Evolutionary conservation across 1,139 yeast genomes (phyloP).

Genomic region (Diutina neorugosa): DNA sequence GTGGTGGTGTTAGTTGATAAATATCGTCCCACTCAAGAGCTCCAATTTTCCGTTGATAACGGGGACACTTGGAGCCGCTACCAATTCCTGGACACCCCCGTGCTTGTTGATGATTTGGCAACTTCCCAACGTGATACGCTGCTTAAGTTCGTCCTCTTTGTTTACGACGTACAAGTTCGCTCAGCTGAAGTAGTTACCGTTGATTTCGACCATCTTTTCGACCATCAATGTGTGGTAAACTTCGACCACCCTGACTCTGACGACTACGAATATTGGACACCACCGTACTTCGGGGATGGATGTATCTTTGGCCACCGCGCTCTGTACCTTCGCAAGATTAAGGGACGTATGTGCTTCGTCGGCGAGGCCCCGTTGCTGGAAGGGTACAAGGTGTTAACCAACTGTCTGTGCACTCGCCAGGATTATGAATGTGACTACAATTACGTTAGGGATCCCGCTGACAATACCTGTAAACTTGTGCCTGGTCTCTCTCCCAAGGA

Average conservation of each 20-base stretch:
- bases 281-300: constrained; percentile 54
- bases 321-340: constrained; percentile 59
- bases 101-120: constrained; percentile 58
- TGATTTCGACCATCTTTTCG: constrained; percentile 58
- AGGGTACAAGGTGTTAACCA: constrained; percentile 45
- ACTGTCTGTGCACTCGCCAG: constrained; percentile 75
- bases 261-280: constrained; percentile 81
- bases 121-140: constrained; percentile 90
- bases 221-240: constrained; percentile 61
- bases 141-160: constrained; percentile 51
- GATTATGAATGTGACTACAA: constrained; percentile 95
- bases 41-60: constrained; percentile 64
- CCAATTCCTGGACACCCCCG: constrained; percentile 45
- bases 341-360: constrained; percentile 55
- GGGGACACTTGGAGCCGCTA: constrained; percentile 69
- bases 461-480: constrained; percentile 80
- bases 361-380: constrained; percentile 64
- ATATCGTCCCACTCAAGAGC: constrained; percentile 40
- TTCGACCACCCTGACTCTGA: constrained; percentile 41
- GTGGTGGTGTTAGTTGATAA: constrained; percentile 61
- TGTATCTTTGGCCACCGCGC: constrained; percentile 90
- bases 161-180: constrained; percentile 12
- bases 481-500: constrained; percentile 60
- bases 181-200: constrained; percentile 29
- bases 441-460: constrained; percentile 45